Evolutionary conservation across 2,329 filamentous ascomycete genomes (phyloP).

Genomic region (Colletotrichum somersetense): DNA sequence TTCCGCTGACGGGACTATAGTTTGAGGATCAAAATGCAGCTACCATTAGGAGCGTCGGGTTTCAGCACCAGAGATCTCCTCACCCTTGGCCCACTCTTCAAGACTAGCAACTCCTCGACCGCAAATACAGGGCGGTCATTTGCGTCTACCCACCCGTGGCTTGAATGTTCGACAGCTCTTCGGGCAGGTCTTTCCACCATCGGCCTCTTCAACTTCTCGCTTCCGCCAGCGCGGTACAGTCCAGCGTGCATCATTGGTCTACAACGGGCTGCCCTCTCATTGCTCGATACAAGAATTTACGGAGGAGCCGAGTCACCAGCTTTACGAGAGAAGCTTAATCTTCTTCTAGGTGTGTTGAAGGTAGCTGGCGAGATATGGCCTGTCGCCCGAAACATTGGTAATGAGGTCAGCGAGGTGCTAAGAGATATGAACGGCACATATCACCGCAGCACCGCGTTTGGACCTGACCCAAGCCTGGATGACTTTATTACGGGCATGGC

Average conservation of each 20-base stretch:
- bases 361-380: conserved; percentile 51
- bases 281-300: conserved; percentile 52
- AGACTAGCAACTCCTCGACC: neutral
- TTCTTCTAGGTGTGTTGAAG: conserved; percentile 48
- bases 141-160: conserved; percentile 19
- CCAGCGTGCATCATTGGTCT: conserved; percentile 46
- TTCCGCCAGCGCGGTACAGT: conserved; percentile 48
- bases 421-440: conserved; percentile 10
- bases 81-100: conserved; percentile 34
- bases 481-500: conserved; percentile 28
- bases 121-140: neutral
- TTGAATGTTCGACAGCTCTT: conserved; percentile 42
- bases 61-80: conserved; percentile 30
- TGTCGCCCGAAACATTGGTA: conserved; percentile 48
- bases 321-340: conserved; percentile 50
- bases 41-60: conserved; percentile 45
- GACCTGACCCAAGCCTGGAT: conserved; percentile 15
- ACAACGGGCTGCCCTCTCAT: conserved; percentile 47
- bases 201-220: conserved; percentile 48
- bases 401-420: conserved; percentile 29
- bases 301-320: conserved; percentile 48
- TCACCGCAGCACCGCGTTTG: neutral
- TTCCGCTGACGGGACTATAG: neutral
- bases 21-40: conserved; percentile 41
- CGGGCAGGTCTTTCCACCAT: conserved; percentile 50